Conservation (phyloP, 495 filamentous ascomycete genomes). For the Jackrogersella multiformis region DNA sequence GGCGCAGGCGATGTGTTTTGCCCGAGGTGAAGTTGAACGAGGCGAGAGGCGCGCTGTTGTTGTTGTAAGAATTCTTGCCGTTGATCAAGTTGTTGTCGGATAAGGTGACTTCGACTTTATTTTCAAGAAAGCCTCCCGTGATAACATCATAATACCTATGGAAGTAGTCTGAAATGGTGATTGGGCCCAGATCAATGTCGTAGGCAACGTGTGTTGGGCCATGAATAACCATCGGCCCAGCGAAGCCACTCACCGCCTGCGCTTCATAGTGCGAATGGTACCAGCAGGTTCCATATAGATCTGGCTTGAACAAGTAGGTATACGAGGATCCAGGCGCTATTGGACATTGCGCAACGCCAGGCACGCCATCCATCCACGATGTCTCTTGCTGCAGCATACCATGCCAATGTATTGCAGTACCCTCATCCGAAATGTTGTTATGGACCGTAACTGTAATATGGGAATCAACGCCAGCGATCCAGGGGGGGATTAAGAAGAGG, state of each 20-base stretch:
- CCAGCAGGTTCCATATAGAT: constrained; percentile 65
- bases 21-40: constrained; percentile 58
- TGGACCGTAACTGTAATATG: background rate
- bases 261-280: constrained; percentile 65
- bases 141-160: constrained; percentile 46
- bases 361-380: constrained; percentile 57
- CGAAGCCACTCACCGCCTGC: constrained; percentile 59
- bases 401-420: constrained; percentile 6
- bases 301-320: constrained; percentile 63
- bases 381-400: constrained; percentile 41
- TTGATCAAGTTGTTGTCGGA: constrained; percentile 63
- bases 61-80: constrained; percentile 59
- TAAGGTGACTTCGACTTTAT: constrained; percentile 39
- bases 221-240: constrained; percentile 61
- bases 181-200: constrained; percentile 52
- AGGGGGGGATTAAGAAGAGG: constrained; percentile 46
- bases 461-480: background rate
- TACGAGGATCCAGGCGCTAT: constrained; percentile 56
- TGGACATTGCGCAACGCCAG: constrained; percentile 58
- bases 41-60: constrained; percentile 52
- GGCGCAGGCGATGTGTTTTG: constrained; percentile 57
- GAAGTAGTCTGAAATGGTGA: constrained; percentile 54
- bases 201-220: constrained; percentile 49
- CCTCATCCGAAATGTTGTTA: background rate
- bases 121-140: constrained; percentile 6